Base-by-base conservation (phyloP, 2,329 filamentous ascomycete genomes). In the Fusarium fujikuroi region DNA sequence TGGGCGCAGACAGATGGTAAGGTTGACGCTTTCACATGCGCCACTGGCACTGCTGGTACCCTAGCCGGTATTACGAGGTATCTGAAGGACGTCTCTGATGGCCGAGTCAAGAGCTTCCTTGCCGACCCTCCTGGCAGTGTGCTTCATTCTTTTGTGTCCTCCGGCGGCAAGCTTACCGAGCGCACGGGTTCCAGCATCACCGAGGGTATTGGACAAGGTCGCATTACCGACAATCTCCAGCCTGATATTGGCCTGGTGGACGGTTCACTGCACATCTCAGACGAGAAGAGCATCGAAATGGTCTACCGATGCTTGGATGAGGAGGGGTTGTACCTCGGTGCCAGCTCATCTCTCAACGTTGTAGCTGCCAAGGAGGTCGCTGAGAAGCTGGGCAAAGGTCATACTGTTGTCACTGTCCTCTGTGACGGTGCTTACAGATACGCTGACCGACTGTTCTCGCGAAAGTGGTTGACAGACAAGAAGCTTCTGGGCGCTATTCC, bases 341-440 rank as follows among this genome's bases (percentile, higher is more conserved):
- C 96, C 42, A 97, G 94, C 84, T 97, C 94, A 30, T 93, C 94
- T 66, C 86, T 99, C 78, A 99, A 99, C 80, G 96, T 99, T 19
- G 96, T 95, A 11, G 96, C 96, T 2, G 96, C 96, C 21, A 94
- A 95, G 85, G 94, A 98, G 84, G 92, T 98, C 36, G 96, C 96
- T 1, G 91, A 96, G 87, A 94, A 93, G 84, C 84, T 99, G 70
- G 96, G 96, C 37, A 92, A 90, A 76, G 95, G 95, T 15, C 90
- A 95, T 82, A 98, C 93, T 0, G 93, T 99, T 30, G 96, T 98
- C 52, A 99, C 96, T 3, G 89, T 98, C 64, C 88, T 99, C 49
- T 97, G 94, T 79, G 96, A 99, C 81, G 96, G 96, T 68, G 96
- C 96, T n/a, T 98, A 99, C 81, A 87, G 96, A 79, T 99, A 99